Conservation (phyloP, 495 filamentous ascomycete species). For the Xylaria telfairii region DNA sequence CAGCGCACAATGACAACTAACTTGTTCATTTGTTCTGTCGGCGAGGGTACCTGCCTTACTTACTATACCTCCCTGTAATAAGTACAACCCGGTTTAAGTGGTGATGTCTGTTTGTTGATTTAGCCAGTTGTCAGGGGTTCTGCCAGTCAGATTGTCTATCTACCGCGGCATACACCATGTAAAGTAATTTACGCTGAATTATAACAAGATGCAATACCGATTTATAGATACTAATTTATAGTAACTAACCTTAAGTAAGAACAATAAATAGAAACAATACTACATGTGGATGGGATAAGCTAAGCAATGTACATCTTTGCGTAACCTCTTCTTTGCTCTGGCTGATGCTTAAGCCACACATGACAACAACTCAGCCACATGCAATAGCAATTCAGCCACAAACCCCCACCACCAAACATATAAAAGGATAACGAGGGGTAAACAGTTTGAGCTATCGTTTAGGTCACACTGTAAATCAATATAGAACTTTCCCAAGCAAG, state of each 20-base stretch:
- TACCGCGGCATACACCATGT: background rate
- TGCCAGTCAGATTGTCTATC: background rate
- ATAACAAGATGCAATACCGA: background rate
- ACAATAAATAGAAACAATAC: no score
- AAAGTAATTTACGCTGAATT: background rate
- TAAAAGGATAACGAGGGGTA: slow-evolving; percentile 8
- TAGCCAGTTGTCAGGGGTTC: slow-evolving; percentile 8
- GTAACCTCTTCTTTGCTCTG: background rate
- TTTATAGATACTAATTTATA: no score
- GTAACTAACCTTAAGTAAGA: no score
- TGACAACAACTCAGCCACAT: no score
- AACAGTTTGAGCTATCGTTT: background rate
- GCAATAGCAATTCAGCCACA: background rate
- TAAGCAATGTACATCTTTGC: no score
- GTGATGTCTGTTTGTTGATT: slow-evolving; percentile 9
- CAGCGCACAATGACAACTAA: background rate
- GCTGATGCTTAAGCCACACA: background rate
- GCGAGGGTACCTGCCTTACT: background rate
- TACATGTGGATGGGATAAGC: no score
- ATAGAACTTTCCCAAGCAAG: no score
- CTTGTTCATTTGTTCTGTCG: background rate
- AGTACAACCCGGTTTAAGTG: background rate
- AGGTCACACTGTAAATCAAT: background rate
- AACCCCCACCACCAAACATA: background rate
- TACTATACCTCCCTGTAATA: no score